Evolutionary conservation across 2,329 filamentous ascomycete species (phyloP).

Genomic region (Neocatenulostroma microsporum): DNA sequence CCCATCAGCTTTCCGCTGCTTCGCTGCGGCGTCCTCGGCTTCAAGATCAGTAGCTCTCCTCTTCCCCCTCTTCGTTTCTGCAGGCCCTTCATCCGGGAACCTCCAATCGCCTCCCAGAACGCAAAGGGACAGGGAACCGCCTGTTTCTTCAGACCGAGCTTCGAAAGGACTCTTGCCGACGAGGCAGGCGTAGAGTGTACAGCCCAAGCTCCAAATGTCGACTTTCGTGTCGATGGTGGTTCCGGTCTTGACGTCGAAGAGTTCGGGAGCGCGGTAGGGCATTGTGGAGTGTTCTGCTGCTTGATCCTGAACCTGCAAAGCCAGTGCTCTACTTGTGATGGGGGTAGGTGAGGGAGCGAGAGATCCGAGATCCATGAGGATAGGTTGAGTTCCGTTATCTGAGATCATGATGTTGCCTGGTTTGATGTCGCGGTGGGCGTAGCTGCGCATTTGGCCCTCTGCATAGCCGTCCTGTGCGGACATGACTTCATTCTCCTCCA

Average conservation of each 20-base stretch:
- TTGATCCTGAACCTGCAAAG: constrained; percentile 85
- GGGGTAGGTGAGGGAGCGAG: constrained; percentile 78
- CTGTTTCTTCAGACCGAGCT: constrained; percentile 90
- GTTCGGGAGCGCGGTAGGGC: constrained; percentile 94
- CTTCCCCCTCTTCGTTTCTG: constrained; percentile 49
- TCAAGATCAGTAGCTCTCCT: constrained; percentile 39
- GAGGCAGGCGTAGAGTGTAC: constrained; percentile 94
- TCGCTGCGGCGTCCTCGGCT: constrained; percentile 16
- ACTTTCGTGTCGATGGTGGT: constrained; percentile 90
- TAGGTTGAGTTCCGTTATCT: constrained; percentile 77
- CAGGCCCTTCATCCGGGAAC: constrained; percentile 78
- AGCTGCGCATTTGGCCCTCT: constrained; percentile 63
- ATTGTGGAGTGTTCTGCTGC: constrained; percentile 96
- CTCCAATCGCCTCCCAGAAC: constrained; percentile 92
- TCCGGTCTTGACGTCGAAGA: constrained; percentile 96
- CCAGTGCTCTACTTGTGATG: constrained; percentile 82
- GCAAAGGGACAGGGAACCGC: constrained; percentile 85
- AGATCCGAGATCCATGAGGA: constrained; percentile 96
- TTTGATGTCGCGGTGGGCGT: constrained; percentile 95
- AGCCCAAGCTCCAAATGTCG: constrained; percentile 95
- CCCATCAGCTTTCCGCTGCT: constrained; percentile 37
- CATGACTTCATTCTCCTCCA: constrained; percentile 63
- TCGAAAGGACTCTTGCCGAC: constrained; percentile 97
- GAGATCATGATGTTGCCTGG: constrained; percentile 99
- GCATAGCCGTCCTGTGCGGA: constrained; percentile 59